Base-by-base conservation (phyloP, 306 rosid genomes). In the Vicia faba region DNA sequence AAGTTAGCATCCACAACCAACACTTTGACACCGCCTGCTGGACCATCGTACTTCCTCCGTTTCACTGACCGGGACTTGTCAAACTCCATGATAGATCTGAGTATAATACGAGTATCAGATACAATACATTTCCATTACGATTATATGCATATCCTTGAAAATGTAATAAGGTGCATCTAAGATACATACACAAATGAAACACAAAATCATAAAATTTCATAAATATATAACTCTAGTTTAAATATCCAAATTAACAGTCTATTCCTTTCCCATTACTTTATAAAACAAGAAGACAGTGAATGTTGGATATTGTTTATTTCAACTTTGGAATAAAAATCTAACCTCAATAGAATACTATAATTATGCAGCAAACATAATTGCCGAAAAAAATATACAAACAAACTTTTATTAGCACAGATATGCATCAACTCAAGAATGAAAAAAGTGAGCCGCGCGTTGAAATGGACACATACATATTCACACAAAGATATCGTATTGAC, bases 1-100 rank as follows among this genome's bases (percentile, higher is more conserved):
- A 51, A 25, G 51, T 80, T 77, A 54, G 60, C 16, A 40, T 85
- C 87, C 53, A 85, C 79, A 48, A 80, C 87, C 83, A 85, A 78
- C 61, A 83, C 71, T 45, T 44, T 68, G 31, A 78, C 29, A 14
- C 50, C 58, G 14, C 19, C 50, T 33, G 38, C 7, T 5, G 57
- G 76, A 57, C 73, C 35, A 15, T 3, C 23, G 59, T 14, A 60
- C 38, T 11, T 63, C 11, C 43, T 14, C 13, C 43, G 58, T 39
- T 70, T 63, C n/a, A 18, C 26, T 19, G 23, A 3, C 13, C 1
- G 43, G 19, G 13, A 9, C 54, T 44, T 8, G 41, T 11, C 7
- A 54, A 11, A 13, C 7, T 7, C 71, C 78, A 75, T 80, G 41
- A 8, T 29, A 43, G 60, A 28, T 12, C 61, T 16, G 46, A 61